Base-by-base conservation (phyloP, 179 eudicot genomes). In the Spinacia oleracea region DNA sequence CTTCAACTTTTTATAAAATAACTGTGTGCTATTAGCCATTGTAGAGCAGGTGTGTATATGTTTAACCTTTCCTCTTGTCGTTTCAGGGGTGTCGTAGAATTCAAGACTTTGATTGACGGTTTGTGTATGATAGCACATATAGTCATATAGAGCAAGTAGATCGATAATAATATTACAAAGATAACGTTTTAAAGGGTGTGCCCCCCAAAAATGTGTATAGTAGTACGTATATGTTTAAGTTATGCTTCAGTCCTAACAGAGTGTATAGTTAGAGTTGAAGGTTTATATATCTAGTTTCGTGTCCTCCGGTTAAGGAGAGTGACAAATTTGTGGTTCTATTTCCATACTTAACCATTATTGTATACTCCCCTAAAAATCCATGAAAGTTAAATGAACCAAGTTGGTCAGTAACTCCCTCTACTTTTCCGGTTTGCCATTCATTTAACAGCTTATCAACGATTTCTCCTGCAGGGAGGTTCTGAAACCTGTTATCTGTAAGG, bases 361-460 rank as follows among this genome's bases (percentile, higher is more conserved):
- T 79, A 79, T 90, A 92, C 75, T 91, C 98, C 11, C 99, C 96
- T 48, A 93, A 76, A 78, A 85, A 93, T 18, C 98, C 96, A 70
- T 73, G 81, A 69, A 91, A 91, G 84, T 83, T 85, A 76, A 79
- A 93, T 31, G 91, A 81, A 58, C 99, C 98, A 60, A 84, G 89
- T 10, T 87, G 86, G 74, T 90, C 91, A 3, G 91, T 88, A 67
- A 70, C 74, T 6, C 91, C 92, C 50, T 81, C 62, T 1, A 87
- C 34, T 7, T 32, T 50, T 43, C 86, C 88, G 5, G 94, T 93
- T 80, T 87, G 82, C 98, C 99, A 93, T 75, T 91, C 96, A 68
- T 79, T 72, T 43, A 93, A 81, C 31, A 95, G 87, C 75, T 78
- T 85, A 70, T 96, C 98, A 0, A 93, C 97, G 1, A 78, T 75